Evolutionary conservation across 140 eudicot genomes (phyloP), one percentile per base, ranked within the genome.

Genomic region (Oenanthe javanica): DNA sequence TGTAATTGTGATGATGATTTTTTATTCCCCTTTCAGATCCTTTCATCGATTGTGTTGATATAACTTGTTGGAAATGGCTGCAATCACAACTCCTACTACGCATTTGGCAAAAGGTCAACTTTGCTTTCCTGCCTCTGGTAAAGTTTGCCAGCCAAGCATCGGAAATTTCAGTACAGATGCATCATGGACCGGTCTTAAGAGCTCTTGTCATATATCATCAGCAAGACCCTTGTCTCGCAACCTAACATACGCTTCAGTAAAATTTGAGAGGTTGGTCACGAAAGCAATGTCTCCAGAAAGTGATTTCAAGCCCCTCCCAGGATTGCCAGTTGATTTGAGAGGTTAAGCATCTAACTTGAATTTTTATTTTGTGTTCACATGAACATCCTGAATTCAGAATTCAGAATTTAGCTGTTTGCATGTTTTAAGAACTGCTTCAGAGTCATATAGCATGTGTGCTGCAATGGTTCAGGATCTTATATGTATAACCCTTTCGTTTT

Each of bases 241-340:
- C n/a, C n/a, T 83, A 38, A 66, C 76, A 25, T 54, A 55, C 73
- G 59, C 27, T 77, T 79, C 86, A 45, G 49, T 79, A 66, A 91
- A 88, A 75, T 79, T 45, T 50, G 71, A 75, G 45, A 85, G 83
- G 79, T 57, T 81, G 59, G 80, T 86, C 51, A 82, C 88, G 15
- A 91, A 86, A 84, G 96, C 96, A 72, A 85, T 84, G 87, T 67
- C 93, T 18, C 86, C 79, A 63, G 81, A 87, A 61, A 87, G 84
- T 80, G 91, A 84, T 52, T 55, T 64, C 13, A 86, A 81, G 70
- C 85, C 96, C 67, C 83, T 91, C 46, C 83, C 96, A 0, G 96
- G 96, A 55, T 77, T 91, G 82, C 96, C 96, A 74, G 72, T 91
- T 55, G 96, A 91, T 84, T 77, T 91, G 77, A 91, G 96, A 89